Conservation (phyloP, 805 yeast genomes). For the Candida boidinii region DNA sequence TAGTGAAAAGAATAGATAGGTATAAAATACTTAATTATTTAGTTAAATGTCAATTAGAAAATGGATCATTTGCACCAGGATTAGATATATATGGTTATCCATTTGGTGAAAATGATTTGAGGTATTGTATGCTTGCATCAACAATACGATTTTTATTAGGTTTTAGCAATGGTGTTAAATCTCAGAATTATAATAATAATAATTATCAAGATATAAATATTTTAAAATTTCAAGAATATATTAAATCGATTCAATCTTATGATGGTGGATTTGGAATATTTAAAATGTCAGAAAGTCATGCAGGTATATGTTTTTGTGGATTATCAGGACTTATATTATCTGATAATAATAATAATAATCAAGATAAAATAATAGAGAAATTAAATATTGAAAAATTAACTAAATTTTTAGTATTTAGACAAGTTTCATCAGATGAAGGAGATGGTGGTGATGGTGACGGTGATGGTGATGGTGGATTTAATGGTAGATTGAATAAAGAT, state of each 20-base stretch:
- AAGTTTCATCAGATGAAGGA: constrained; percentile 32
- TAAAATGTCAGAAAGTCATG: constrained; percentile 57
- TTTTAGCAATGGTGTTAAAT: too few relatives aligned
- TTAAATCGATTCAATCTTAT: constrained; percentile 27
- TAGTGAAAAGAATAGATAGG: constrained; percentile 28
- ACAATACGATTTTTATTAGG: constrained; percentile 49
- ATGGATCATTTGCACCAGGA: constrained; percentile 50
- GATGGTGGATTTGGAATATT: constrained; percentile 69
- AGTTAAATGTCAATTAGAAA: constrained; percentile 46
- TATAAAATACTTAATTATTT: constrained; percentile 45
- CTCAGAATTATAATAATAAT: constrained; percentile 14
- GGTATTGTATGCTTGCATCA: constrained; percentile 69
- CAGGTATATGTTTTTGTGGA: constrained; percentile 85
- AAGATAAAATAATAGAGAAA: constrained; percentile 14
- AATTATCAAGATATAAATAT: constrained; percentile 31
- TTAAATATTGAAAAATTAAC: constrained; percentile 23
- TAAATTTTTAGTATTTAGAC: constrained; percentile 60
- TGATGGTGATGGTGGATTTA: constrained; percentile 67
- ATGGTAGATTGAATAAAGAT: constrained; percentile 78
- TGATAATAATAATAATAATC: too few relatives aligned
- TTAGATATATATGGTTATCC: constrained; percentile 26
- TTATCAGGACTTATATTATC: constrained; percentile 48
- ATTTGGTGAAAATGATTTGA: constrained; percentile 57
- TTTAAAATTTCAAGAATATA: constrained; percentile 28
- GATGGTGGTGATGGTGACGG: constrained; percentile 23